These are phyloP conservation scores for Kazachstania taianensis DNA, from an alignment of 805 yeast genomes.

Conservation along the genomic window DNA sequence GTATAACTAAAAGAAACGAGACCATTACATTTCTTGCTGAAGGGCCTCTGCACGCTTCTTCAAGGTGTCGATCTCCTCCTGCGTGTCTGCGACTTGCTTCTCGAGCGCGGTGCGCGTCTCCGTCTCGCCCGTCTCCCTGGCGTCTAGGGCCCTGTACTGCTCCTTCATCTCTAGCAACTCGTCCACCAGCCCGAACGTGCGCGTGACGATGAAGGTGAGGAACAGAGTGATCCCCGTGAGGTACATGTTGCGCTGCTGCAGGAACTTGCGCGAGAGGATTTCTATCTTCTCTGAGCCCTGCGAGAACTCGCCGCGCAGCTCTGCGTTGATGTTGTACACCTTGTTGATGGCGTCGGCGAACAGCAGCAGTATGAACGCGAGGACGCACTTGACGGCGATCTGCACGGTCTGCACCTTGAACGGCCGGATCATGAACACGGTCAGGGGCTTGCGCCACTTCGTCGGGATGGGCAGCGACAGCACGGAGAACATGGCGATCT, in stretches of 20 bases:
- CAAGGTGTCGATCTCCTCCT: background rate
- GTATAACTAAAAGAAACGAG: slow-evolving; percentile 1
- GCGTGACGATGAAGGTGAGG: slow-evolving; percentile 69
- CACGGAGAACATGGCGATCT: slow-evolving; percentile 67
- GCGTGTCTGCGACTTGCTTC: background rate
- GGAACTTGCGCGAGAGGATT: slow-evolving; percentile 81
- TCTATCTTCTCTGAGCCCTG: slow-evolving; percentile 55
- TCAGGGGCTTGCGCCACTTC: slow-evolving; percentile 53
- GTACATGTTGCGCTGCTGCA: slow-evolving; percentile 93
- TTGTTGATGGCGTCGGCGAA: slow-evolving; percentile 86
- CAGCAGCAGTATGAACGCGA: slow-evolving; percentile 73
- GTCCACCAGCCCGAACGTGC: slow-evolving; percentile 74
- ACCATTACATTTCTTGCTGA: background rate
- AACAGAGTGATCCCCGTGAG: slow-evolving; percentile 92
- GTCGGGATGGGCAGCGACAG: slow-evolving; percentile 84
- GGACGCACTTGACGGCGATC: slow-evolving; percentile 67
- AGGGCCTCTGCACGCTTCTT: background rate
- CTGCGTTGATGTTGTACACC: slow-evolving; percentile 56
- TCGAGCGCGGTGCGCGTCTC: background rate
- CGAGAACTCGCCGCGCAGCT: background rate
- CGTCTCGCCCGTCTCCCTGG: background rate
- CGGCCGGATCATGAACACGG: slow-evolving; percentile 54
- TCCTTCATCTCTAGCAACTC: slow-evolving; percentile 60
- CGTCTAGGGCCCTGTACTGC: slow-evolving; percentile 27
- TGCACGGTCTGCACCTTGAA: slow-evolving; percentile 63